Percentiles rank a stretch among this genome's conserved stretches.
Evolutionary conservation across 208 protist species (phyloP).

Genomic region (Novymonas esmeraldas): DNA sequence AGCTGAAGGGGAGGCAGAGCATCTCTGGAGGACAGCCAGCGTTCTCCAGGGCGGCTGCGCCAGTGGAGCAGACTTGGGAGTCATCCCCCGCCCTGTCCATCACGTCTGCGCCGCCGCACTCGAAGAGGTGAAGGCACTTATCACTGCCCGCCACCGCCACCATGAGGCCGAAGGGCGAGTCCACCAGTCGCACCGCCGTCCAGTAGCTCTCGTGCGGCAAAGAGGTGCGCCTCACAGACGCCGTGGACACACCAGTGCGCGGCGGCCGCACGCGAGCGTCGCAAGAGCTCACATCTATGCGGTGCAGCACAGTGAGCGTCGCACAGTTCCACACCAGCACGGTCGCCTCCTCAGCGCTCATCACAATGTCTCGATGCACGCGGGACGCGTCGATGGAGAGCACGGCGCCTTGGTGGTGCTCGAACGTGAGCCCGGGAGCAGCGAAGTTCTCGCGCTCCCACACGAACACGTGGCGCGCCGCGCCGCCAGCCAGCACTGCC

Average conservation of each 20-base stretch:
- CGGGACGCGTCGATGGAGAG: constrained; percentile 15
- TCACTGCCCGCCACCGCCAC: constrained; percentile 23
- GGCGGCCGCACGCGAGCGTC: background rate
- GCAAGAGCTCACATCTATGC: constrained; percentile 14
- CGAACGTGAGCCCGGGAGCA: background rate
- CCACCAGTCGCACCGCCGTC: constrained; percentile 17
- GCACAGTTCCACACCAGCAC: constrained; percentile 33
- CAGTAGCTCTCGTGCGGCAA: constrained; percentile 10
- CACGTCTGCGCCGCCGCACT: background rate
- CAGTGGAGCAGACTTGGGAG: background rate
- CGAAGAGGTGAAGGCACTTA: constrained; percentile 12
- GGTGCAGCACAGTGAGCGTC: constrained; percentile 12
- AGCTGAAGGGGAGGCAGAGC: constrained; percentile 10
- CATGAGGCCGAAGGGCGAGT: constrained; percentile 9
- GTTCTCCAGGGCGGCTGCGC: background rate
- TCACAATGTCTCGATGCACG: constrained; percentile 10
- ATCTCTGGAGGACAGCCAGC: constrained; percentile 1
- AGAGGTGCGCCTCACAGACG: background rate
- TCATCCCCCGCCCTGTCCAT: background rate
- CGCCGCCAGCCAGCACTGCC: constrained; percentile 10
- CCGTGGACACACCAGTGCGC: background rate
- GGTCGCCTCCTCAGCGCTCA: constrained; percentile 26
- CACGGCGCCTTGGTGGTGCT: constrained; percentile 10
- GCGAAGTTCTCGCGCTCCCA: constrained; percentile 16
- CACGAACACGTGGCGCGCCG: constrained; percentile 6